Evolutionary conservation across 805 yeast genomes (phyloP), one percentile per base, ranked within the genome.

Genomic region (Yarrowia porcina): DNA sequence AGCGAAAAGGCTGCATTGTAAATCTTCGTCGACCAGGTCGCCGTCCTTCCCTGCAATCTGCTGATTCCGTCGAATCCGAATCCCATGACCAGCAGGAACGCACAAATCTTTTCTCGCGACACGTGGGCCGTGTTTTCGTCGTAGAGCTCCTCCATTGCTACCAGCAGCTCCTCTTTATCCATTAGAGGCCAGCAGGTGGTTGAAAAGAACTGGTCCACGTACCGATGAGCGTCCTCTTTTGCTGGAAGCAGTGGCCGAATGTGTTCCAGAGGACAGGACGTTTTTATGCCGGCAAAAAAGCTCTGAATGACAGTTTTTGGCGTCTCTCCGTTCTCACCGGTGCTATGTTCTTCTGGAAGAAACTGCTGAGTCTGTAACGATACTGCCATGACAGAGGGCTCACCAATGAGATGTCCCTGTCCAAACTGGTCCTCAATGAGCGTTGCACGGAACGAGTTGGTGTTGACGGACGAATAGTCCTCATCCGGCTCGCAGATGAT

Each of bases 11-110:
- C 56, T 4, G 56, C 56, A 20, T 49, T 49, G 56, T 49, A 49
- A 15, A 49, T 49, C 11, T 49, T 49, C n/a, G 56, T 49, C 56
- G 56, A 49, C 56, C 56, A 49, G 3, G 56, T 49, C 2, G 56
- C 56, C 2, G 56, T 49, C 10, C 56, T 12, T n/a, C 56, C 56
- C 39, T 49, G 56, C 5, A 49, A 38, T n/a, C 56, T 27, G 11
- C 21, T 15, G n/a, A 49, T 49, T 1, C 56, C 56, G 13, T 49
- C 56, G 13, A 49, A 49, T 1, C 56, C 56, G 15, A 49, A 49
- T 2, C 39, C 56, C 56, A 49, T 49, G 39, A 49, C 56, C 10
- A 49, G 56, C 28, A 49, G 21, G 21, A 49, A 49, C n/a, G 56
- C 56, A 4, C 56, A 49, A 17, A 49, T 49, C 39, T 49, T 49